These are phyloP conservation scores for barley (Hordeum vulgare) DNA, from an alignment of 176 grass and related monocot species.

Conservation along the genomic window MorexV3_pseudomolecules_assembly NC_058519.1:533992509-533993008, in stretches of 20 bases:
- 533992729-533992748: background rate
- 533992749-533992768: background rate
- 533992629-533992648: background rate
- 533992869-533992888: background rate
- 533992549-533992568: constrained; percentile 49
- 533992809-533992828: background rate
- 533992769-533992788: background rate
- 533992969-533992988: background rate
- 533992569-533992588: constrained; percentile 2
- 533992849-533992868: background rate
- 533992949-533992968: background rate
- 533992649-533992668: background rate
- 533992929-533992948: background rate
- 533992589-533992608: background rate
- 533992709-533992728: background rate
- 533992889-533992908: background rate
- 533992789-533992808: background rate
- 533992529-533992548: constrained; percentile 93
- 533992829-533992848: background rate
- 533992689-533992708: background rate
- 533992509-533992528: constrained; percentile 99
- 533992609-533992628: background rate
- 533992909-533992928: constrained; percentile 1
- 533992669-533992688: background rate
- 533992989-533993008: background rate